phyloP scores from a whole-genome alignment of 2,329 filamentous ascomycete genomes.

The Monilinia vaccinii-corymbosi region DNA sequence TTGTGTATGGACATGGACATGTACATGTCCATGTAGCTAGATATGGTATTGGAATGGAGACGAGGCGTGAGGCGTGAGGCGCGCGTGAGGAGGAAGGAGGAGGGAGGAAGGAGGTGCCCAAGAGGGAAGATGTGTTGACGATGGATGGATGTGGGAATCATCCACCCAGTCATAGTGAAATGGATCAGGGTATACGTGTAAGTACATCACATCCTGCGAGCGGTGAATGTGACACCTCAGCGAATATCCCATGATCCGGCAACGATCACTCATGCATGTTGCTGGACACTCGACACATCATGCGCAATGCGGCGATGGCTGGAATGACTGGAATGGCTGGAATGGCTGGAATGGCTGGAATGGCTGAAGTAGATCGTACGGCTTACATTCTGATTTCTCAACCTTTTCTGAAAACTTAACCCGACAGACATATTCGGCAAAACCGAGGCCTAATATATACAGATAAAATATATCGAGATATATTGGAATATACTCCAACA shows the following conservation, averaged over 20 bases:
- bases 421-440: background rate
- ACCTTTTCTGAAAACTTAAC: no score
- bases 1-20: no score
- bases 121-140: background rate
- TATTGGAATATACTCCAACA: no score
- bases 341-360: no score
- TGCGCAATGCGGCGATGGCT: conserved; percentile 9
- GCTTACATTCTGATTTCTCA: no score
- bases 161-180: conserved; percentile 9
- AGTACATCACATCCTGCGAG: background rate
- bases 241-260: conserved; percentile 10
- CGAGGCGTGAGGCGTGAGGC: conserved; percentile 3
- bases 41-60: conserved; percentile 5
- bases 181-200: conserved; percentile 11
- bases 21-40: no score
- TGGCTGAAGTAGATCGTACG: no score
- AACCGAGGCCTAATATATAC: background rate
- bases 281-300: conserved; percentile 9
- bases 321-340: no score
- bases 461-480: no score
- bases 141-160: background rate
- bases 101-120: background rate
- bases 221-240: conserved; percentile 12
- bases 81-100: no score
- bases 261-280: conserved; percentile 5